phyloP scores from a whole-genome alignment of 371 early-diverging fungal genomes.

The Nematocida major region DNA sequence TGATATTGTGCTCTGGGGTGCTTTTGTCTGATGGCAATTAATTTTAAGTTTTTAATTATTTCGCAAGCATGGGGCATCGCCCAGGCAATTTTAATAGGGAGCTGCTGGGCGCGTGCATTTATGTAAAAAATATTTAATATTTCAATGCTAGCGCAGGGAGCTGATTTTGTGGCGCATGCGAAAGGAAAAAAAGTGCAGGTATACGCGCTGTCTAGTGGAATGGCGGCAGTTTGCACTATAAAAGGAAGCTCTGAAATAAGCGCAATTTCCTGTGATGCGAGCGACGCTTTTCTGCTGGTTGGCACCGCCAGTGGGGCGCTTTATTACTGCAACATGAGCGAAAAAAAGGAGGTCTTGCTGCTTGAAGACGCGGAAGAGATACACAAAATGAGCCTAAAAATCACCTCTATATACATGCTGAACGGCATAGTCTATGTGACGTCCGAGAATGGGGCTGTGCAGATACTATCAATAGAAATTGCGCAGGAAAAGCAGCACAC shows the following conservation, averaged over 20 bases:
- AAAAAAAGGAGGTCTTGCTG: neutral
- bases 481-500: neutral
- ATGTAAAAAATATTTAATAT: neutral
- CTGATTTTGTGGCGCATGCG: slow-evolving; percentile 24
- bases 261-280: slow-evolving; percentile 1
- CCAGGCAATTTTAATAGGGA: too few relatives aligned
- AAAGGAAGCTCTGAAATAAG: neutral
- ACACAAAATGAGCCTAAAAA: neutral
- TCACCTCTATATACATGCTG: slow-evolving; percentile 12
- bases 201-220: neutral
- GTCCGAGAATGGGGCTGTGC: slow-evolving; percentile 33
- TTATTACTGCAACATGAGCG: neutral
- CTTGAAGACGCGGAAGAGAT: slow-evolving; percentile 9
- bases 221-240: neutral
- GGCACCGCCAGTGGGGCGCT: slow-evolving; percentile 15
- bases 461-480: slow-evolving; percentile 5
- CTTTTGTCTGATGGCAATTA: too few relatives aligned
- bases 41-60: too few relatives aligned
- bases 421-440: slow-evolving; percentile 22
- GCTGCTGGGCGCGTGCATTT: neutral
- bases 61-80: too few relatives aligned
- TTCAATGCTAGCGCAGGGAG: slow-evolving; percentile 48
- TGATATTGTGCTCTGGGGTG: too few relatives aligned
- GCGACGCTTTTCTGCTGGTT: slow-evolving; percentile 17
- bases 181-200: slow-evolving; percentile 1